Conservation (phyloP, 495 filamentous ascomycete genomes). For the Glonium stellatum region DNA sequence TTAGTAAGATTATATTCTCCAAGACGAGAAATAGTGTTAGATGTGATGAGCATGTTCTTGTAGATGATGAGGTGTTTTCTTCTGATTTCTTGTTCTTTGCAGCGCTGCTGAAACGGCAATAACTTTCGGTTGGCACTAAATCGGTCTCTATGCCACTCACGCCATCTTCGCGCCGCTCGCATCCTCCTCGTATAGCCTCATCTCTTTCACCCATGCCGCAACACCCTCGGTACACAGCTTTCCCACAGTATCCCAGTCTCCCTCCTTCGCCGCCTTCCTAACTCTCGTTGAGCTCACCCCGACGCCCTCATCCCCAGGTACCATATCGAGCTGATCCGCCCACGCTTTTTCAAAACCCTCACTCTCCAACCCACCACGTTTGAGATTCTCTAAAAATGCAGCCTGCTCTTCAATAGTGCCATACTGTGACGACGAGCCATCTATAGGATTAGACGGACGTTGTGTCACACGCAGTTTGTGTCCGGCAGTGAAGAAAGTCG, state of each 20-base stretch:
- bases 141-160: not conserved
- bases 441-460: constrained; percentile 47
- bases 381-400: constrained; percentile 32
- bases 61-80: not conserved
- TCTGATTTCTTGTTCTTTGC: not conserved
- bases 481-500: constrained; percentile 58
- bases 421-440: constrained; percentile 26
- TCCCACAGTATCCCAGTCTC: constrained; percentile 49
- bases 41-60: too few species aligned
- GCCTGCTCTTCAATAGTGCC: constrained; percentile 35
- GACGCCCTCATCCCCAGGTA: constrained; percentile 47
- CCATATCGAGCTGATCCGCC: constrained; percentile 63
- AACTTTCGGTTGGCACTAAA: not conserved
- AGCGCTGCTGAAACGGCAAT: not conserved
- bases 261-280: constrained; percentile 51
- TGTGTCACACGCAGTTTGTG: constrained; percentile 67
- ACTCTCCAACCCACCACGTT: constrained; percentile 40
- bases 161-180: constrained; percentile 32
- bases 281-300: constrained; percentile 75
- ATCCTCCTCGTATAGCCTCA: constrained; percentile 45
- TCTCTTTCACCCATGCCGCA: constrained; percentile 47
- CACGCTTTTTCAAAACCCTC: constrained; percentile 60
- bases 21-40: too few species aligned
- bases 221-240: constrained; percentile 60
- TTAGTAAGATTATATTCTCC: too few species aligned